Evolutionary conservation across 768 basidiomycete genomes (phyloP).

Genomic region (Fistulinella prunicolor): DNA sequence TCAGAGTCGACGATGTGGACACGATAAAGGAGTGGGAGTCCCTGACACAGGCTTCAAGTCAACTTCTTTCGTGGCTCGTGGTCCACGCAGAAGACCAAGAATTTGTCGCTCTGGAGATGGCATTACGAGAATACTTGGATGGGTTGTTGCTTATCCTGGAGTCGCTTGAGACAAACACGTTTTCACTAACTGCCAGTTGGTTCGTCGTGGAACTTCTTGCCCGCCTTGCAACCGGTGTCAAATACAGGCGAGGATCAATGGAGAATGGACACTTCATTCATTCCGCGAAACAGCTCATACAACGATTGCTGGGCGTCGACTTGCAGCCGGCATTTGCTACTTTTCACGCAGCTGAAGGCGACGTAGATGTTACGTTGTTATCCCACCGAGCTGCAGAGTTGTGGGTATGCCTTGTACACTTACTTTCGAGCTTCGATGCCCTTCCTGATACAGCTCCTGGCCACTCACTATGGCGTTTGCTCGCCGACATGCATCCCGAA

Average conservation of each 20-base stretch:
- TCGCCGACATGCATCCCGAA: slow-evolving; percentile 36
- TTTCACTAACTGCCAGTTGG: slow-evolving; percentile 54
- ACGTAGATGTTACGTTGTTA: slow-evolving; percentile 35
- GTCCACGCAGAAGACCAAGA: slow-evolving; percentile 35
- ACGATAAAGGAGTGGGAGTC: slow-evolving; percentile 38
- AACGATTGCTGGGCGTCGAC: slow-evolving; percentile 52
- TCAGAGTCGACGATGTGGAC: slow-evolving; percentile 23
- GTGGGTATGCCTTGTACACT: slow-evolving; percentile 73
- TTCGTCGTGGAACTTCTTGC: slow-evolving; percentile 57
- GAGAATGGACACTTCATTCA: slow-evolving; percentile 22
- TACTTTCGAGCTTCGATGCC: slow-evolving; percentile 35
- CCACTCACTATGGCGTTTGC: slow-evolving; percentile 46
- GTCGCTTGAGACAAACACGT: slow-evolving; percentile 31
- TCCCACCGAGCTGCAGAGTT: slow-evolving; percentile 52
- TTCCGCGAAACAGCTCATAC: slow-evolving; percentile 42
- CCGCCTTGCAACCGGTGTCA: slow-evolving; percentile 33
- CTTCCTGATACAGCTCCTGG: slow-evolving; percentile 16
- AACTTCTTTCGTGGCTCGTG: slow-evolving; percentile 47
- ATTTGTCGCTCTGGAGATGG: slow-evolving; percentile 26
- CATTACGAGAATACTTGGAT: slow-evolving; percentile 37
- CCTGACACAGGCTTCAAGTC: slow-evolving; percentile 40
- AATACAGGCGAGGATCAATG: slow-evolving; percentile 27
- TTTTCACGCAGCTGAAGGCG: slow-evolving; percentile 17
- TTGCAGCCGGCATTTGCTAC: slow-evolving; percentile 34
- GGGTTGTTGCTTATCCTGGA: slow-evolving; percentile 39